Base-by-base conservation (phyloP, 2,329 filamentous ascomycete genomes). In the Podosphaera xanthii region DNA sequence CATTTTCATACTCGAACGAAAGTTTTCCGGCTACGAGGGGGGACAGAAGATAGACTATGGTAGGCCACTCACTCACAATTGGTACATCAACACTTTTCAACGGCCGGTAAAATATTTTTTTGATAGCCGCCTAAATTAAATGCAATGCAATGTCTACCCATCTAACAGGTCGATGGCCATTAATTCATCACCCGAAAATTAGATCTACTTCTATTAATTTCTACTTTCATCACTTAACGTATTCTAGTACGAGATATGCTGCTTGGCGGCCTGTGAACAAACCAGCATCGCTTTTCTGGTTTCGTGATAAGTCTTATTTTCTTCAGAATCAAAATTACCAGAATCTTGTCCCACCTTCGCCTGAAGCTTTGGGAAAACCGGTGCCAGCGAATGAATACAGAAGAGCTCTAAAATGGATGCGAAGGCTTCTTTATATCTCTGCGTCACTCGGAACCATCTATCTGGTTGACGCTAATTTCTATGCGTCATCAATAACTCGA, bases 401-500 rank as follows among this genome's bases (percentile, higher is more conserved):
- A 14, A 80, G 80, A 40, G 77, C 80, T 31, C 78, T 83, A 59
- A 86, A 80, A 78, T 94, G 86, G 84, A 75, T 79, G n/a, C 85
- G 87, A 40, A 81, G 88, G 50, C 70, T 94, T 1, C 69, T 85
- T 58, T 77, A 84, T 62, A 66, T 85, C 52, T 76, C 81, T 0
- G 71, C 77, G 38, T 71, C 80, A 2, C 73, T 79, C 42, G 86
- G 82, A 36, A 69, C 76, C 4, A 69, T 82, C 58, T 94, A 87
- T 69, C 71, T 80, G 8, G 67, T 84, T 61, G 92, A 98, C 71
- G 78, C 71, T 12, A 78, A 84, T 63, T 76, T 86, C 67, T 94
- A 92, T 71, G 87, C 88, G 57, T 84, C 86, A 0, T 84, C 87
- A 10, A 73, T 95, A 34, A 81, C 78, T 44, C 85, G 92, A 59